These are phyloP conservation scores for Pythium aquatile DNA, from an alignment of 352 stramenopile genomes.

Conservation along the genomic window DNA sequence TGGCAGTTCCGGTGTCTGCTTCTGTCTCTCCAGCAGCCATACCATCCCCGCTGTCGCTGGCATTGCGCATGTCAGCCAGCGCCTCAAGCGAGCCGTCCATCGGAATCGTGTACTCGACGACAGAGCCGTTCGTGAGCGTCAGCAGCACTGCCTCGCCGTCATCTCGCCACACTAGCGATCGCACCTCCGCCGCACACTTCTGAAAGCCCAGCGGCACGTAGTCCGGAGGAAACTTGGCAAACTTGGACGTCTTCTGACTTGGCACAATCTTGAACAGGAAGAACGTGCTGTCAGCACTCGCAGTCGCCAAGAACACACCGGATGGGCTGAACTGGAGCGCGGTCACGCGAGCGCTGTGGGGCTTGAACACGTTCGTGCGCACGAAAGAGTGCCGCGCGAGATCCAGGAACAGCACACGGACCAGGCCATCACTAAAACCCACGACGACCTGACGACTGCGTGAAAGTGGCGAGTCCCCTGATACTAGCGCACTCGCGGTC, in stretches of 20 bases:
- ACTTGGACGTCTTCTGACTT: slow-evolving; percentile 51
- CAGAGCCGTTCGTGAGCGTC: slow-evolving; percentile 49
- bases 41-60: not conserved
- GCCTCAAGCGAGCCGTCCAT: slow-evolving; percentile 29
- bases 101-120: slow-evolving; percentile 71
- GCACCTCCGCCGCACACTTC: slow-evolving; percentile 30
- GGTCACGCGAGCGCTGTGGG: slow-evolving; percentile 76
- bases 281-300: slow-evolving; percentile 73
- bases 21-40: not conserved
- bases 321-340: slow-evolving; percentile 69
- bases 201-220: slow-evolving; percentile 84
- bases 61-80: slow-evolving; percentile 15
- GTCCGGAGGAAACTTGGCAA: slow-evolving; percentile 50
- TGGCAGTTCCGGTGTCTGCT: not conserved
- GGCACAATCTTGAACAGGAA: slow-evolving; percentile 82
- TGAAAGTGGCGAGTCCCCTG: slow-evolving; percentile 33
- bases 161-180: slow-evolving; percentile 61
- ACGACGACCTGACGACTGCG: slow-evolving; percentile 78
- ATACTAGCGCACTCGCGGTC: slow-evolving; percentile 36
- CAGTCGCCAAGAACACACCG: slow-evolving; percentile 70
- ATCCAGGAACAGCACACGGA: slow-evolving; percentile 71
- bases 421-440: slow-evolving; percentile 88
- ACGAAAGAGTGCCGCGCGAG: slow-evolving; percentile 48
- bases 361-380: slow-evolving; percentile 84
- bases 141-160: slow-evolving; percentile 69